Base-by-base conservation (phyloP, 2,329 filamentous ascomycete genomes). In the Hymenoscyphus scutula region DNA sequence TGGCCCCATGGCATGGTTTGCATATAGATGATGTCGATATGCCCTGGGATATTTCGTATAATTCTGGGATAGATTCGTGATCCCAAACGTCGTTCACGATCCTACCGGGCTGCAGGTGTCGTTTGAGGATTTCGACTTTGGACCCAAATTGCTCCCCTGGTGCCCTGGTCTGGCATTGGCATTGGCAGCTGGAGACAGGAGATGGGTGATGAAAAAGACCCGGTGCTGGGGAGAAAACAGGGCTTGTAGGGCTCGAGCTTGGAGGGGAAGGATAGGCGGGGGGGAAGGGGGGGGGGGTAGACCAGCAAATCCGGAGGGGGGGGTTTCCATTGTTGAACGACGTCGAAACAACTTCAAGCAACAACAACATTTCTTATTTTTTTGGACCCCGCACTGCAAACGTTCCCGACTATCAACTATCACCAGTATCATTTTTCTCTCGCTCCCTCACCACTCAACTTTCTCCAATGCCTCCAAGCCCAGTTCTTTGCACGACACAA, bases 161-260 rank as follows among this genome's bases (percentile, higher is more conserved):
- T 48, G 41, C 41, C 41, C 41, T 48, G 41, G 41, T 23, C n/a
- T 48, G 41, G 41, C 41, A 48, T 8, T 45, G 38, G 38, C 38
- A 45, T n/a, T 48, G 19, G 41, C 41, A 48, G 41, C 41, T 25
- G 41, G 41, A 6, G 41, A 48, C 23, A 19, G 41, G 41, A 23
- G n/a, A 23, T 19, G 41, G 41, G 41, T 48, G 41, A 23, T 19
- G 41, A 45, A 23, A 45, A 45, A 45, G 5, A 19, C 41, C 41
- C 41, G 41, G 41, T 23, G 41, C 19, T 48, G 41, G 41, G 41
- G 11, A 48, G 41, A 19, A 19, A 48, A 48, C 41, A 48, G 41
- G 41, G 41, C 41, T 48, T n/a, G 19, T 48, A 48, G 41, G 41
- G 41, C 41, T 48, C 41, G 41, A 48, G 41, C 41, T 45, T 45